Conservation (phyloP, 1,139 yeast genomes). For the Taphrina deformans region DNA sequence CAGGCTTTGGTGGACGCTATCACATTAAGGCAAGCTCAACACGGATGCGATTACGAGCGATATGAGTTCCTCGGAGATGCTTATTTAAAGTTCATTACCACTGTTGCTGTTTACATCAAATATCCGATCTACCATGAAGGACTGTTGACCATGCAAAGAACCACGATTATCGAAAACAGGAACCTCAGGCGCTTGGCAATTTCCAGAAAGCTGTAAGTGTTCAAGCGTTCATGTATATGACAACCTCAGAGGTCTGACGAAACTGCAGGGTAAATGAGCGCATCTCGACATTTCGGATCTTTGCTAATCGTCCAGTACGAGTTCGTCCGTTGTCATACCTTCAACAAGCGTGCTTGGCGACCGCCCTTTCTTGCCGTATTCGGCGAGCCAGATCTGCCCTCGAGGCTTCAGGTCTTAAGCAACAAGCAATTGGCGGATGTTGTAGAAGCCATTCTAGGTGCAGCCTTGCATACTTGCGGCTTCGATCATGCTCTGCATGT, state of each 20-base stretch:
- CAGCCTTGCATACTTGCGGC: slow-evolving; percentile 27
- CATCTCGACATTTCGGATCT: not conserved
- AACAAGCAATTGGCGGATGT: slow-evolving; percentile 35
- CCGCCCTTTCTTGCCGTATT: not conserved
- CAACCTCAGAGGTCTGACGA: not conserved
- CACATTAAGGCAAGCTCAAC: slow-evolving; percentile 27
- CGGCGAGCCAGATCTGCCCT: not conserved
- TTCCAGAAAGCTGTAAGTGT: not conserved
- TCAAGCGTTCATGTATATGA: not conserved
- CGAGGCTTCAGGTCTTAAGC: slow-evolving; percentile 19
- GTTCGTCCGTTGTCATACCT: not conserved
- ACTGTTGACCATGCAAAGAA: slow-evolving; percentile 32
- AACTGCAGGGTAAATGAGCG: not conserved
- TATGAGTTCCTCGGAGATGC: slow-evolving; percentile 36
- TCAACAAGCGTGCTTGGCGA: slow-evolving; percentile 7
- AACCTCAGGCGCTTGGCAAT: slow-evolving; percentile 30
- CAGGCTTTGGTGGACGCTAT: slow-evolving; percentile 29
- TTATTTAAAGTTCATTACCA: slow-evolving; percentile 33
- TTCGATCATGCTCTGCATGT: slow-evolving; percentile 33
- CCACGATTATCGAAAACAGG: slow-evolving; percentile 31
- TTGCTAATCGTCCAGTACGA: slow-evolving; percentile 2
- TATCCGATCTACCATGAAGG: slow-evolving; percentile 34
- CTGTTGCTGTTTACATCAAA: slow-evolving; percentile 31
- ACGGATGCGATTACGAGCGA: slow-evolving; percentile 36
- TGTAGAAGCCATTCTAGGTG: slow-evolving; percentile 34